phyloP scores from a whole-genome alignment of 2,329 filamentous ascomycete species.

The Mycocentrospora acerina region DNA sequence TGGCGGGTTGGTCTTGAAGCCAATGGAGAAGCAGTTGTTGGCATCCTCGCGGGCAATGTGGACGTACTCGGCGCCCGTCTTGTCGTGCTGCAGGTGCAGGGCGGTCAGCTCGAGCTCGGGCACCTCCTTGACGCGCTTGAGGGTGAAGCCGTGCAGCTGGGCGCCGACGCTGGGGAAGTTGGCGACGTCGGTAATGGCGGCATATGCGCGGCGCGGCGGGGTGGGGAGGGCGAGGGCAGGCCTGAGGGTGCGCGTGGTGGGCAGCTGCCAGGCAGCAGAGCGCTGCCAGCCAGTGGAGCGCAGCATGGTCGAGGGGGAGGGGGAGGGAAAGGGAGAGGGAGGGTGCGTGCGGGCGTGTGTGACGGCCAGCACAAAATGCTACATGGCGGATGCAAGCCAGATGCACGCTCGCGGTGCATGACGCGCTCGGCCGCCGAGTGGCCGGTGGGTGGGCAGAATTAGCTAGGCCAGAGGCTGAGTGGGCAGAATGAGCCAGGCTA shows the following conservation, averaged over 20 bases:
- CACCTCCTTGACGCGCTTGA: conserved; percentile 86
- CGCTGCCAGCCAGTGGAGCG: conserved; percentile 37
- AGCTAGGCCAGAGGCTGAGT: conserved; percentile 2
- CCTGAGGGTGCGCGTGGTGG: conserved; percentile 15
- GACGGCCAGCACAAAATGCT: background rate
- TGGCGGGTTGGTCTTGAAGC: conserved; percentile 98
- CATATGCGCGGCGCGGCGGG: conserved; percentile 49
- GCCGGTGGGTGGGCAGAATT: conserved; percentile 1
- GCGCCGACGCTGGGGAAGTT: conserved; percentile 78
- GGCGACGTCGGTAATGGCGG: conserved; percentile 74
- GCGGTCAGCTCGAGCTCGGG: conserved; percentile 92
- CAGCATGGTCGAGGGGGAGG: conserved; percentile 35
- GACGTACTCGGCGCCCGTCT: conserved; percentile 92
- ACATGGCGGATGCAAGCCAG: no score
- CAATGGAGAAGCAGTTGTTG: conserved; percentile 99
- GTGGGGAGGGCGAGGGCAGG: conserved; percentile 10
- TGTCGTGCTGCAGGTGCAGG: conserved; percentile 86
- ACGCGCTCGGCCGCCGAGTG: conserved; percentile 4
- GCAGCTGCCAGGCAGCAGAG: conserved; percentile 34
- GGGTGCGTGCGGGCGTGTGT: background rate
- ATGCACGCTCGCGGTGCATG: conserved; percentile 2
- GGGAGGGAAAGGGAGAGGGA: conserved; percentile 4
- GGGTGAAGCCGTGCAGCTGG: conserved; percentile 88
- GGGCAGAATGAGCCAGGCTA: no score
- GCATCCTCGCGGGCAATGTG: conserved; percentile 93